Base-by-base conservation (phyloP, 148 eudicot species). In the Nepenthes mirabilis region DNA sequence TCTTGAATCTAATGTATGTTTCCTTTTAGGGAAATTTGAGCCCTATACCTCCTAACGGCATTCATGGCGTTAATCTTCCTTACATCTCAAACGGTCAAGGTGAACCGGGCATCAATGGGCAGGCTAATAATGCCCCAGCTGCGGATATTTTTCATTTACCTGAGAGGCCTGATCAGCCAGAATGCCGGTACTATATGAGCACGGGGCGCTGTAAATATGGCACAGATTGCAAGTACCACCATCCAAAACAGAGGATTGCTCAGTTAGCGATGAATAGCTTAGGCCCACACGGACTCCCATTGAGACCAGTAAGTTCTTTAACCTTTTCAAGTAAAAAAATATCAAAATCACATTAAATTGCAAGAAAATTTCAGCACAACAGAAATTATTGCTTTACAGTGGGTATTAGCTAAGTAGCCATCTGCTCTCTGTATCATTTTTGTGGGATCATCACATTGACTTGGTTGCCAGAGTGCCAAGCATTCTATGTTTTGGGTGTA, bases 221-320 rank as follows among this genome's bases (percentile, higher is more conserved):
- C 55, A 64, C 79, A 60, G 80, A 78, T 52, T 88, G 96, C 82
- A 85, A 83, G 72, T 88, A 68, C 56, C 76, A 85, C 59, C 96
- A 88, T 68, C 96, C 96, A 34, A 77, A 76, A 58, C 91, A 79
- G 52, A 75, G 74, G 79, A 52, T 70, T 40, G 63, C 74, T 51
- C 75, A 74, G 52, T 57, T 62, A 48, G 63, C 78, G 10, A 45
- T 74, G 48, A 62, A 55, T 72, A 62, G 57, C 52, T 55, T 85
- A 37, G 84, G 89, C 23, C 91, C 93, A 55, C 80, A 80, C 61
- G 91, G 91, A 53, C 89, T 88, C 14, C 96, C 96, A 36, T 45
- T 88, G 54, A 77, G 91, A 68, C 91, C 96, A 65, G 96, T 88
- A 79, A 78, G 80, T 74, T 61, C 6, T 5, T 14, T 2, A 40